phyloP scores from a whole-genome alignment of 2,329 filamentous ascomycete species.

The Phaeophleospora eucalypticola region DNA sequence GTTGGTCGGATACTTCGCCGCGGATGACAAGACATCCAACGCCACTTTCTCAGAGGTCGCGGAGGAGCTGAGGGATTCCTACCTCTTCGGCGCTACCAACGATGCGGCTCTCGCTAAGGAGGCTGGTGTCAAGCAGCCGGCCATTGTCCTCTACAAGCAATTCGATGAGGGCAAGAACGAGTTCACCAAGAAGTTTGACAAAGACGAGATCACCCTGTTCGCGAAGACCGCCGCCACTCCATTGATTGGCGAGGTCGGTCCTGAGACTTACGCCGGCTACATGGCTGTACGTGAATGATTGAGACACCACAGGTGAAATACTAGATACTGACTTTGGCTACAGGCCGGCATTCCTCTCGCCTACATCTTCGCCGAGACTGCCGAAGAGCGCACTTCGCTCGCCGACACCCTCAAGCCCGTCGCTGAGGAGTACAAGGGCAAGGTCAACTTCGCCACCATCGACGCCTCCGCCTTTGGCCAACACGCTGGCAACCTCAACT shows the following conservation, averaged over 20 bases:
- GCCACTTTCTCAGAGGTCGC: slow-evolving; percentile 77
- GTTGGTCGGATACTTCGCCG: slow-evolving; percentile 79
- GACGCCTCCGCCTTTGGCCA: slow-evolving; percentile 92
- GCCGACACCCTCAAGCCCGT: slow-evolving; percentile 75
- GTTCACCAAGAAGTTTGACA: slow-evolving; percentile 77
- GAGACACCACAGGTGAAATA: not conserved
- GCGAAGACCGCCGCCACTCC: slow-evolving; percentile 81
- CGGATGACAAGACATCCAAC: slow-evolving; percentile 77
- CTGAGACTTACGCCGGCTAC: slow-evolving; percentile 93
- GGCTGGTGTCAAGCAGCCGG: slow-evolving; percentile 82
- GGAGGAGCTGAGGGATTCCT: slow-evolving; percentile 75
- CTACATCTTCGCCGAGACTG: slow-evolving; percentile 93
- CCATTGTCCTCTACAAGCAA: slow-evolving; percentile 90
- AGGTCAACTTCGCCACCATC: slow-evolving; percentile 96
- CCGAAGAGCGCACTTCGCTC: slow-evolving; percentile 81
- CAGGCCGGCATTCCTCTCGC: slow-evolving; percentile 82
- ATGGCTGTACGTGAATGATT: slow-evolving; percentile 62
- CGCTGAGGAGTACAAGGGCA: slow-evolving; percentile 87
- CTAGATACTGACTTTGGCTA: not conserved
- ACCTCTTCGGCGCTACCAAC: slow-evolving; percentile 84
- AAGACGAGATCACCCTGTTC: slow-evolving; percentile 75
- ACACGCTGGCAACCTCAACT: slow-evolving; percentile 94
- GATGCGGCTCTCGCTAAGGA: slow-evolving; percentile 82
- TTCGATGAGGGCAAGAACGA: slow-evolving; percentile 94
- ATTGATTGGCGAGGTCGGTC: slow-evolving; percentile 90